Evolutionary conservation across 176 grass and related monocot genomes (phyloP).

Genomic region (Hyparrhenia diplandra): DNA sequence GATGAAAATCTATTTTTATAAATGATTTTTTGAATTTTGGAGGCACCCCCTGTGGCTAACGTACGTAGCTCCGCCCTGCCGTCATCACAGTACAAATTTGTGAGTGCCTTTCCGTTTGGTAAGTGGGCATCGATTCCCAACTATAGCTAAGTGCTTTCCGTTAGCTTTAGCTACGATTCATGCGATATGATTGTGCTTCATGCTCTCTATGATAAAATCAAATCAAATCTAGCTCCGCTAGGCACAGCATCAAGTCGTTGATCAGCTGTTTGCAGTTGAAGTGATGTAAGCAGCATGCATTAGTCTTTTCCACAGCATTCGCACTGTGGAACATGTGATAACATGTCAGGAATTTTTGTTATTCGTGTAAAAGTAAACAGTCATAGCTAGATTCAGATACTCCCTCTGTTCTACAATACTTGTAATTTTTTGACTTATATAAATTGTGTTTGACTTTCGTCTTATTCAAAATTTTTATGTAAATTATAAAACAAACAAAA

Average conservation of each 20-base stretch:
- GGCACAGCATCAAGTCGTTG: not conserved
- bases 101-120: not conserved
- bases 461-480: too few relatives aligned
- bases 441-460: too few relatives aligned
- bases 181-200: not conserved
- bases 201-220: not conserved
- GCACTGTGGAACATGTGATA: not conserved
- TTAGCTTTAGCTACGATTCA: not conserved
- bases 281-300: not conserved
- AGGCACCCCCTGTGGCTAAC: too few relatives aligned
- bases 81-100: not conserved
- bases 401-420: too few relatives aligned
- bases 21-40: too few relatives aligned
- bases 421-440: too few relatives aligned
- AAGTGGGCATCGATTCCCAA: not conserved
- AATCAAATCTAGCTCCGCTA: not conserved
- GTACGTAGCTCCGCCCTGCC: too few relatives aligned
- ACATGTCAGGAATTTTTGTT: too few relatives aligned
- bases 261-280: not conserved
- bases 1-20: too few relatives aligned
- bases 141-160: constrained; percentile 1
- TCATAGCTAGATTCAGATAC: too few relatives aligned
- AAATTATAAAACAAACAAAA: too few relatives aligned
- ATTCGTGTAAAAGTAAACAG: too few relatives aligned
- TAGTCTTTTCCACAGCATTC: not conserved